Conservation (phyloP, 2,329 filamentous ascomycete genomes). For the Aspergillus arachidicola region DNA sequence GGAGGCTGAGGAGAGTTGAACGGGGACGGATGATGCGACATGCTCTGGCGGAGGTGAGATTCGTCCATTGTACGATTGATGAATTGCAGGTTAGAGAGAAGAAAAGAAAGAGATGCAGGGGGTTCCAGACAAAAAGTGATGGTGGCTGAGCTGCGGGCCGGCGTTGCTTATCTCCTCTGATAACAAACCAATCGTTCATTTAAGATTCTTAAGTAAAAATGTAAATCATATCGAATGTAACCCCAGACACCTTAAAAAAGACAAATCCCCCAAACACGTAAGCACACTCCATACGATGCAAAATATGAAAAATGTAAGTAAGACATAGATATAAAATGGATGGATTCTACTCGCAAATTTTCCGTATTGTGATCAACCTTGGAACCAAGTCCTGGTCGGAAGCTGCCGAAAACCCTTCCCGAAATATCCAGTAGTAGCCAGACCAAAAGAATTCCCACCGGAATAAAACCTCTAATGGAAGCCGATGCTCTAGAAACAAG, state of each 20-base stretch:
- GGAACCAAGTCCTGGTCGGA: neutral
- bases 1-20: slow-evolving; percentile 24
- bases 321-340: too few relatives aligned
- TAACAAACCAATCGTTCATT: neutral
- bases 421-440: too few relatives aligned
- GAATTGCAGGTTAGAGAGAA: neutral
- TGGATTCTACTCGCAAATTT: too few relatives aligned
- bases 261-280: neutral
- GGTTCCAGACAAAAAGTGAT: neutral
- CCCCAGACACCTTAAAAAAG: neutral
- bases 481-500: neutral
- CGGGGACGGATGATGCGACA: slow-evolving; percentile 30
- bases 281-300: too few relatives aligned
- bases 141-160: neutral
- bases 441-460: neutral
- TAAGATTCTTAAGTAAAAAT: neutral
- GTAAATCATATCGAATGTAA: neutral
- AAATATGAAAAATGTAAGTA: too few relatives aligned
- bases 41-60: slow-evolving; percentile 29
- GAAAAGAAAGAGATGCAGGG: neutral
- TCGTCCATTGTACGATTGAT: slow-evolving; percentile 26
- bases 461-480: neutral
- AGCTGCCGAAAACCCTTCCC: neutral
- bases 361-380: neutral
- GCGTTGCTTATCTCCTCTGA: neutral